Conservation (phyloP, 139 green algal genomes). For the Volvox africanus region DNA sequence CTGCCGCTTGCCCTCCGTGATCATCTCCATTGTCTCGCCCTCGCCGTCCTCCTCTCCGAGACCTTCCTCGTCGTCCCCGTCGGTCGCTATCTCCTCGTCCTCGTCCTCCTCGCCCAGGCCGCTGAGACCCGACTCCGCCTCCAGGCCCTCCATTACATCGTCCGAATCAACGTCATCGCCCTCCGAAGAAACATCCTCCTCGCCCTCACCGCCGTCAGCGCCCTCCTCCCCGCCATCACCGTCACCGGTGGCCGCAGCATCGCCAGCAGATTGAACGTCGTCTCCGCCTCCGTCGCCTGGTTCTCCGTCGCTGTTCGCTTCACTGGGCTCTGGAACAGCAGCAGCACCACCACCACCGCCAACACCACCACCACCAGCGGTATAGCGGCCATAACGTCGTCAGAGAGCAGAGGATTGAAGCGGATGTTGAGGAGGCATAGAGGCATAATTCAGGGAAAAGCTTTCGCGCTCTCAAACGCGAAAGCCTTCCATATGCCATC, state of each 20-base stretch:
- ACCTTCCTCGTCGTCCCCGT: neutral
- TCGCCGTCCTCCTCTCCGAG: constrained; percentile 11
- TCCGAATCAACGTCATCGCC: constrained; percentile 18
- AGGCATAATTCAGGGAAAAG: too few relatives aligned
- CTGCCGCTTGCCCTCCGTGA: constrained; percentile 30
- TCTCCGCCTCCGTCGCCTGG: neutral
- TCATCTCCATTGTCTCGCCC: neutral
- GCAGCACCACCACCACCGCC: too few relatives aligned
- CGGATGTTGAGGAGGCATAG: too few relatives aligned
- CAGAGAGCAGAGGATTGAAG: too few relatives aligned
- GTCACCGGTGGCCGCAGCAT: neutral
- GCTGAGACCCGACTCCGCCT: constrained; percentile 19
- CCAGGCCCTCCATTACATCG: constrained; percentile 14
- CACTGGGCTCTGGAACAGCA: neutral
- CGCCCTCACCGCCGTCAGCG: constrained; percentile 7
- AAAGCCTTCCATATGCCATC: too few relatives aligned
- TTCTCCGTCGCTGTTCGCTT: neutral
- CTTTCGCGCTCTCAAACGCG: too few relatives aligned
- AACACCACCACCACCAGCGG: too few relatives aligned
- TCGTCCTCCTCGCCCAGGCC: neutral
- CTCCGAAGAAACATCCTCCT: neutral
- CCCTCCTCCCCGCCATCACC: constrained; percentile 50
- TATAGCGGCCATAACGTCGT: too few relatives aligned
- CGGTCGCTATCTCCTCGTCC: neutral
- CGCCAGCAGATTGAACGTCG: neutral